Conservation (phyloP, 2,329 filamentous ascomycete genomes). For the Rasamsonia emersonii region DNA sequence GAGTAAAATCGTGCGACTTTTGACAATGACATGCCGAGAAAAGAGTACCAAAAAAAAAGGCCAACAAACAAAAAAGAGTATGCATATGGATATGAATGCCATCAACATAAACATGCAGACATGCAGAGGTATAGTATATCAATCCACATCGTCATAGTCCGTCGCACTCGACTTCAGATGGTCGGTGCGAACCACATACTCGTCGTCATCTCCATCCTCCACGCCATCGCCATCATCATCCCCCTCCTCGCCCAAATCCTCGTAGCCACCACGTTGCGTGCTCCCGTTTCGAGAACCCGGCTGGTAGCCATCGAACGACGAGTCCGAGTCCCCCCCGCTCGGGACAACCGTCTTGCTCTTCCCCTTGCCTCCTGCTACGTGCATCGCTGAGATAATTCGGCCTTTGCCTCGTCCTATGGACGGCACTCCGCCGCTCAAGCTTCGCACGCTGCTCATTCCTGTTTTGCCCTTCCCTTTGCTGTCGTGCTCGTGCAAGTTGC, state of each 20-base stretch:
- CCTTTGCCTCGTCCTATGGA: constrained; percentile 21
- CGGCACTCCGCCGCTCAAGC: constrained; percentile 20
- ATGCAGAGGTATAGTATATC: background rate
- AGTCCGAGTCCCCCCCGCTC: constrained; percentile 25
- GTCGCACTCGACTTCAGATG: constrained; percentile 22
- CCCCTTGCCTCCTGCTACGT: constrained; percentile 21
- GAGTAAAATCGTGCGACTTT: too few species aligned
- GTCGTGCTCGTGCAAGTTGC: constrained; percentile 5
- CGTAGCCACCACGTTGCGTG: constrained; percentile 11
- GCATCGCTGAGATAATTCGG: constrained; percentile 11
- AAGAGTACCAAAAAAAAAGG: too few species aligned
- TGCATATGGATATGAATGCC: too few species aligned
- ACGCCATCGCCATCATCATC: constrained; percentile 14
- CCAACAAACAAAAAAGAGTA: too few species aligned
- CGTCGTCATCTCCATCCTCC: constrained; percentile 26
- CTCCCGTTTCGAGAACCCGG: constrained; percentile 7
- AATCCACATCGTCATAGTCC: constrained; percentile 11
- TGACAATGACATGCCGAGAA: too few species aligned
- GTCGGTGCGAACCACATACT: constrained; percentile 32
- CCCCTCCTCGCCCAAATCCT: constrained; percentile 18
- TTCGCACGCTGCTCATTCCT: constrained; percentile 18
- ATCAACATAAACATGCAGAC: too few species aligned
- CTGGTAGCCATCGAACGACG: constrained; percentile 14
- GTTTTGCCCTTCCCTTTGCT: constrained; percentile 25
- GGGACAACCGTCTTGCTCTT: constrained; percentile 29